Evolutionary conservation across 352 stramenopile species (phyloP), one percentile per base, ranked within the genome.

Genomic region (Phytophthora macrochlamydospora): DNA sequence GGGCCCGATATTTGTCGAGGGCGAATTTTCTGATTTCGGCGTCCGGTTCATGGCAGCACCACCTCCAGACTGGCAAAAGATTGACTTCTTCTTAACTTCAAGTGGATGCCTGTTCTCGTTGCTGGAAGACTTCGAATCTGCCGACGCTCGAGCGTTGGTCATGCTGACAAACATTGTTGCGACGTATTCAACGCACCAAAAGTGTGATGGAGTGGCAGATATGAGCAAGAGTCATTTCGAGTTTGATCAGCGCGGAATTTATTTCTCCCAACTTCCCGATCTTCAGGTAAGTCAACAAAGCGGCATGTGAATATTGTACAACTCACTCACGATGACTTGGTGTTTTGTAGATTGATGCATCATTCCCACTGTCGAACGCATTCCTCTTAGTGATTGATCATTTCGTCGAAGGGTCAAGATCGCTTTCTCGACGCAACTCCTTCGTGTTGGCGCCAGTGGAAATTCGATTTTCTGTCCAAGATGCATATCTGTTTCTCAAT

Each of bases 341-440:
- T 59, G 48, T 37, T 52, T 52, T 45, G 37, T 65, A 92, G 79
- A 92, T 96, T 51, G 86, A 96, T 62, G 85, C 81, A 4, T 94
- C 85, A 2, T 96, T 95, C 51, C 89, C 89, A 18, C 58, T 96
- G 7, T 83, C 83, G 51, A 96, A 96, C 51, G 69, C 87, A 18
- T 95, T 95, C 69, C 73, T 89, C 57, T 67, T 96, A 49, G 84
- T 94, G 4, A 79, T 95, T 43, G 87, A 95, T 29, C 87, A 96
- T 43, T 83, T 94, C 44, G 81, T 94, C 29, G 75, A 94, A 75
- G 86, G 83, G 9, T 80, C 78, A 0, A 66, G 62, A 4, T 37
- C 61, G 3, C 62, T 91, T 11, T 84, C 74, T 46, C 71, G 85
- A 40, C 74, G 89, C 11, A 92, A 95, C 46, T 92, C 89, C 7